Evolutionary conservation across 768 basidiomycete genomes (phyloP), one percentile per base, ranked within the genome.

Genomic region (Naganishia vaughanmartiniae): DNA sequence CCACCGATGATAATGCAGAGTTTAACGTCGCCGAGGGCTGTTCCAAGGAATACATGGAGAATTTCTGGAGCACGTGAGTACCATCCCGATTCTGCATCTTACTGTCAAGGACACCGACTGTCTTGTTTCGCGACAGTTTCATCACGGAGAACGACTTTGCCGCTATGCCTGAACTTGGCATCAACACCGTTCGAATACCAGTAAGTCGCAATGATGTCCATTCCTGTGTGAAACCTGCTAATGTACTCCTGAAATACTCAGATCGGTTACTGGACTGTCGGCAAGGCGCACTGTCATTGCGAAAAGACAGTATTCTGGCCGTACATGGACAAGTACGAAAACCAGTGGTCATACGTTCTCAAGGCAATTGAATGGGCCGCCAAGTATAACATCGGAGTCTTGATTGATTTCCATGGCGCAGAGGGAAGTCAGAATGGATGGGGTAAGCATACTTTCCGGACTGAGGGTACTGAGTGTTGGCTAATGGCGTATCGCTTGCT

Each of bases 21-120:
- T 39, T 69, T 14, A 54, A 81, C 1, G 84, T 88, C 1, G 89
- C 89, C 6, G 84, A 81, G 21, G 89, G 89, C 2, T 89, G 86
- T 51, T 53, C 53, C 1, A 48, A 54, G 70, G 66, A 74, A 73
- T 54, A 58, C 0, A 57, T 80, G 67, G 76, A 78, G 36, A 65
- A 74, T 24, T 77, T 78, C 69, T 80, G 79, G 79, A 53, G 54
- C 31, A 54, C 65, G 70, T 70, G 46, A 70, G 70, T 48, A 24
- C 45, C 48, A 5, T 24, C 24, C 12, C 19, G 1, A 26, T 30
- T 46, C 36, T 4, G 31, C 31, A 53, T 15, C 6, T 6, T 24
- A 4, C 4, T 24, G 42, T 4, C 33, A 36, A 30, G 15, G 7
- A 21, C 15, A 28, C 45, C 14, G 66, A 39, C 34, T 48, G 15